Percentiles rank a stretch among this genome's conserved stretches.
Evolutionary conservation across 305 asterid species (phyloP).

Genomic region (Fraxinus greggii): DNA sequence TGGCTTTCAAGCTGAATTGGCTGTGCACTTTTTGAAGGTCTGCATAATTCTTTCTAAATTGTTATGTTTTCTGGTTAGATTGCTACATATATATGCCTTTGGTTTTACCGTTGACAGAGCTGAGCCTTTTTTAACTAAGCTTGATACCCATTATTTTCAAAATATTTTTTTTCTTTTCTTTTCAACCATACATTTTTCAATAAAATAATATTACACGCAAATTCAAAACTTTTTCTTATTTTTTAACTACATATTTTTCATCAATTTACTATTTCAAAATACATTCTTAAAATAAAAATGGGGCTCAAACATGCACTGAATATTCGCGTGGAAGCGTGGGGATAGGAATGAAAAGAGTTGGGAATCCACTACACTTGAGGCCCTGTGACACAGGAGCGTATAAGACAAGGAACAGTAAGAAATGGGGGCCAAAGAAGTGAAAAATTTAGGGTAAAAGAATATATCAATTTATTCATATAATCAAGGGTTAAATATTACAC

Average conservation of each 20-base stretch:
- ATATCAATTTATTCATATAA: too few relatives aligned
- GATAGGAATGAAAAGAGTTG: not conserved
- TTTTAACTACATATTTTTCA: too few relatives aligned
- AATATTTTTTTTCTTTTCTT: too few relatives aligned
- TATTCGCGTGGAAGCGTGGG: not conserved
- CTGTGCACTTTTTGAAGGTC: conserved; percentile 94
- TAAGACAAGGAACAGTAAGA: not conserved
- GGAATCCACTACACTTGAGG: not conserved
- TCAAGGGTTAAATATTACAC: too few relatives aligned
- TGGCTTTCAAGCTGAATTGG: conserved; percentile 99
- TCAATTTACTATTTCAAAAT: too few relatives aligned
- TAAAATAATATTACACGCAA: too few relatives aligned
- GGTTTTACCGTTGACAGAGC: not conserved
- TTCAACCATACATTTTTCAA: too few relatives aligned
- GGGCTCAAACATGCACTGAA: not conserved
- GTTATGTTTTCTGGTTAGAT: conserved; percentile 18
- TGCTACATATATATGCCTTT: conserved; percentile 4
- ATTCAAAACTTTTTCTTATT: too few relatives aligned
- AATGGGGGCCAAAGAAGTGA: not conserved
- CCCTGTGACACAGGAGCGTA: not conserved
- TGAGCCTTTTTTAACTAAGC: not conserved
- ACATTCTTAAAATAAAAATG: too few relatives aligned
- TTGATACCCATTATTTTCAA: too few relatives aligned
- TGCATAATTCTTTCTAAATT: conserved; percentile 13
- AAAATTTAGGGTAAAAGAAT: too few relatives aligned